phyloP scores from a whole-genome alignment of 495 filamentous ascomycete species.

The Cercophora sp. region DNA sequence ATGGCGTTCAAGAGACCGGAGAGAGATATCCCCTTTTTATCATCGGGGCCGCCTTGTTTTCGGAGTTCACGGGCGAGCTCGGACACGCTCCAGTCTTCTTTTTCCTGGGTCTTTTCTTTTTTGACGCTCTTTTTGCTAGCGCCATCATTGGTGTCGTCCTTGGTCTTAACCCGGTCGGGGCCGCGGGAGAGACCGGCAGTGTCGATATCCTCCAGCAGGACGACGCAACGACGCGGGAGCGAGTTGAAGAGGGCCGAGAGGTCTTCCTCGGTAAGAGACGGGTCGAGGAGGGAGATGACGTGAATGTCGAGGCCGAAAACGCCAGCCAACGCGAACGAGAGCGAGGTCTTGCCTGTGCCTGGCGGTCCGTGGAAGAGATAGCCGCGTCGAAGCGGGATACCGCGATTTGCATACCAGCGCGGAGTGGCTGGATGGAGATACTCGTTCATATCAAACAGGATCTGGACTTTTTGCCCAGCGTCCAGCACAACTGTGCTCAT shows the following conservation, averaged over 20 bases:
- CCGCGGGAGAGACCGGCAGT: slow-evolving; percentile 58
- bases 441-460: slow-evolving; percentile 81
- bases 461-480: slow-evolving; percentile 61
- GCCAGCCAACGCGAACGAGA: slow-evolving; percentile 64
- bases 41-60: slow-evolving; percentile 23
- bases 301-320: slow-evolving; percentile 67
- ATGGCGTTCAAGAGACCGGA: slow-evolving; percentile 80
- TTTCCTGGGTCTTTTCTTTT: background rate
- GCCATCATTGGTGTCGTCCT: slow-evolving; percentile 7
- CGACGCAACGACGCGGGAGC: slow-evolving; percentile 60
- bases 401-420: slow-evolving; percentile 73
- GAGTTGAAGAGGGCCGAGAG: slow-evolving; percentile 62
- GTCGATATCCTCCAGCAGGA: slow-evolving; percentile 71
- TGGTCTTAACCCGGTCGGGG: slow-evolving; percentile 13
- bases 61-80: slow-evolving; percentile 35
- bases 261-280: slow-evolving; percentile 64
- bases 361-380: slow-evolving; percentile 79
- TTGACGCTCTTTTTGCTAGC: slow-evolving; percentile 7
- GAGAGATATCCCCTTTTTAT: slow-evolving; percentile 56
- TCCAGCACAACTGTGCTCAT: slow-evolving; percentile 84
- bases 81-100: slow-evolving; percentile 29
- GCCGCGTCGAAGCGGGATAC: slow-evolving; percentile 88
- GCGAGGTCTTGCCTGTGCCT: slow-evolving; percentile 60
- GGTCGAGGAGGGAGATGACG: slow-evolving; percentile 59
- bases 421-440: slow-evolving; percentile 72